Evolutionary conservation across 1,139 yeast genomes (phyloP).

Genomic region (Scheffersomyces cryptocercus): DNA sequence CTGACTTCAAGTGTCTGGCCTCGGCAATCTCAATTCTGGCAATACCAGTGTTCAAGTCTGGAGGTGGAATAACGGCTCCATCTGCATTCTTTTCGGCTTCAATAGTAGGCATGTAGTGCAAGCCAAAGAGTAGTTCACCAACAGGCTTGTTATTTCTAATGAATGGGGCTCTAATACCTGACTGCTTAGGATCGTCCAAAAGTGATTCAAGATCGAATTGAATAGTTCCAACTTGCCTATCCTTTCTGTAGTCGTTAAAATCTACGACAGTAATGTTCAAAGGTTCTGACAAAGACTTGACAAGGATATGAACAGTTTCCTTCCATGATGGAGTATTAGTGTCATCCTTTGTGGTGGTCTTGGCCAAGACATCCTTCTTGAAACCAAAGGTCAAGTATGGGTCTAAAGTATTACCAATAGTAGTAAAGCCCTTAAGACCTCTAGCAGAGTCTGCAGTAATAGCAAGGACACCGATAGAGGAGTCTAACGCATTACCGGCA

Average conservation of each 20-base stretch:
- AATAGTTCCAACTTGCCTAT: slow-evolving; percentile 75
- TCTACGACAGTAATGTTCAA: slow-evolving; percentile 70
- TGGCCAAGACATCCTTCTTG: slow-evolving; percentile 56
- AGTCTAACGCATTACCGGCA: slow-evolving; percentile 77
- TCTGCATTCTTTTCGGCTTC: slow-evolving; percentile 77
- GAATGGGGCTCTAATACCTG: slow-evolving; percentile 55
- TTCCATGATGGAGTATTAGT: slow-evolving; percentile 80
- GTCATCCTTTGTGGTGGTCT: slow-evolving; percentile 65
- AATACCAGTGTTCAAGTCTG: slow-evolving; percentile 92
- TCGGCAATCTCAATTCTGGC: slow-evolving; percentile 57
- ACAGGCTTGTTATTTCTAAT: slow-evolving; percentile 79
- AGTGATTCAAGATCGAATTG: slow-evolving; percentile 74
- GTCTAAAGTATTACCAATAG: slow-evolving; percentile 78
- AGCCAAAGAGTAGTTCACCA: slow-evolving; percentile 70
- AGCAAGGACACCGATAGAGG: slow-evolving; percentile 85
- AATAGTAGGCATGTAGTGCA: slow-evolving; percentile 76
- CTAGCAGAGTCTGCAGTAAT: slow-evolving; percentile 67
- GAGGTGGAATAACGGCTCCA: slow-evolving; percentile 85
- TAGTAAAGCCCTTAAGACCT: slow-evolving; percentile 65
- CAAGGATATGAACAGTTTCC: slow-evolving; percentile 70
- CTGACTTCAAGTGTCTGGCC: slow-evolving; percentile 50
- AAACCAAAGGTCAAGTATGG: slow-evolving; percentile 83
- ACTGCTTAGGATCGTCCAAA: slow-evolving; percentile 53
- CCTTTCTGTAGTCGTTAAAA: slow-evolving; percentile 76
- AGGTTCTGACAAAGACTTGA: slow-evolving; percentile 79